Conservation (phyloP, 176 grass and related monocot genomes). For the Dactylis glomerata region DNA sequence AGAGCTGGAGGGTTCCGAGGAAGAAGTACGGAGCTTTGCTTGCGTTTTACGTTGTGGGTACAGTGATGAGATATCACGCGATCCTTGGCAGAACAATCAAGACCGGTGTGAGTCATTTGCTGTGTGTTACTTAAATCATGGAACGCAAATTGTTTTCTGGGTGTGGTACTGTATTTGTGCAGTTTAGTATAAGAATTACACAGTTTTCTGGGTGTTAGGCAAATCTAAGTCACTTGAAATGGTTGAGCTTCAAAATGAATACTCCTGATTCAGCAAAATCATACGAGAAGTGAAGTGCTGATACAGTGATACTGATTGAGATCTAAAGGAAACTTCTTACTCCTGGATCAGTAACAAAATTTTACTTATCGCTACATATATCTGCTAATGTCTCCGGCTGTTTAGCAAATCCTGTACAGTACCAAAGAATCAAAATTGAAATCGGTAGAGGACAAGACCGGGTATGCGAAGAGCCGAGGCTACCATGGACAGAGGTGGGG, state of each 20-base stretch:
- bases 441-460: not conserved
- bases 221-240: not conserved
- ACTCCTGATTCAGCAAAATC: not conserved
- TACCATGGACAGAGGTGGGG: not conserved
- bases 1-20: not conserved
- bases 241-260: not conserved
- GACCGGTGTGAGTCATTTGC: not conserved
- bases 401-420: not conserved
- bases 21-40: not conserved
- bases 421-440: not conserved
- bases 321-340: not conserved
- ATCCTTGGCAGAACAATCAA: too few relatives aligned
- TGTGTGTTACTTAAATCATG: not conserved
- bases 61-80: not conserved
- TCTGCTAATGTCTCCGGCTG: too few relatives aligned
- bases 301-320: not conserved
- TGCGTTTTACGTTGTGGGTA: not conserved
- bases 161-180: too few relatives aligned
- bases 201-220: too few relatives aligned
- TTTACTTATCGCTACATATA: not conserved
- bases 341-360: too few relatives aligned
- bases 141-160: not conserved
- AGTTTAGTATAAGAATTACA: not conserved
- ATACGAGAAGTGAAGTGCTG: not conserved
- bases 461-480: not conserved